Conservation (phyloP, 2,329 filamentous ascomycete genomes). For the Xylariaceae sp. region DNA sequence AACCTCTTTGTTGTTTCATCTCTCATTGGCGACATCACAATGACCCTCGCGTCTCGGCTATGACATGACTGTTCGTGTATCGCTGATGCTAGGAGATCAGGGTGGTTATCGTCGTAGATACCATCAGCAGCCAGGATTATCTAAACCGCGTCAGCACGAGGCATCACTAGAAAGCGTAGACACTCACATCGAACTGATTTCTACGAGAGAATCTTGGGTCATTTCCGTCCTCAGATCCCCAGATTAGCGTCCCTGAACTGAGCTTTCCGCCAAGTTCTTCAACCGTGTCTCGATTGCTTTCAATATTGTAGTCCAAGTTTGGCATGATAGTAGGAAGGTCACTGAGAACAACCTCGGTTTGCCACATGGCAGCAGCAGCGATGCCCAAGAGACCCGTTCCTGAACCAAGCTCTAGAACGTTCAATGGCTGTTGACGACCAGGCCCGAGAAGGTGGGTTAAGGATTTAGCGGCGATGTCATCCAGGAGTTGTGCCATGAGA, state of each 20-base stretch:
- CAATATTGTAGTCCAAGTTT: slow-evolving; percentile 72
- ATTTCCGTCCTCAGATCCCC: slow-evolving; percentile 52
- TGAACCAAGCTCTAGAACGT: slow-evolving; percentile 73
- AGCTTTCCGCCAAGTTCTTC: slow-evolving; percentile 50
- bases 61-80: slow-evolving; percentile 62
- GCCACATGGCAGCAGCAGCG: slow-evolving; percentile 70
- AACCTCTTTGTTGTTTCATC: slow-evolving; percentile 62
- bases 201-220: slow-evolving; percentile 39
- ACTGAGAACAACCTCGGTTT: slow-evolving; percentile 64
- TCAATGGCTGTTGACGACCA: slow-evolving; percentile 27
- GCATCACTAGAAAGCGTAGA: neutral
- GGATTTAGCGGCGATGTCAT: slow-evolving; percentile 39
- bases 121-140: slow-evolving; percentile 81
- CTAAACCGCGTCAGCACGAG: slow-evolving; percentile 32
- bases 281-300: slow-evolving; percentile 56
- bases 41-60: slow-evolving; percentile 54
- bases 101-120: slow-evolving; percentile 81
- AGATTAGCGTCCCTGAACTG: slow-evolving; percentile 65
- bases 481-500: slow-evolving; percentile 70
- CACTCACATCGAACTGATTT: slow-evolving; percentile 48
- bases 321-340: slow-evolving; percentile 79
- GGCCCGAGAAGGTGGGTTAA: slow-evolving; percentile 43
- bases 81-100: slow-evolving; percentile 64
- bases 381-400: slow-evolving; percentile 90
- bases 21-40: slow-evolving; percentile 77